Evolutionary conservation across 192 early-diverging fungal species (phyloP), one percentile per base, ranked within the genome.

Genomic region (Backusella parvicylindrica): DNA sequence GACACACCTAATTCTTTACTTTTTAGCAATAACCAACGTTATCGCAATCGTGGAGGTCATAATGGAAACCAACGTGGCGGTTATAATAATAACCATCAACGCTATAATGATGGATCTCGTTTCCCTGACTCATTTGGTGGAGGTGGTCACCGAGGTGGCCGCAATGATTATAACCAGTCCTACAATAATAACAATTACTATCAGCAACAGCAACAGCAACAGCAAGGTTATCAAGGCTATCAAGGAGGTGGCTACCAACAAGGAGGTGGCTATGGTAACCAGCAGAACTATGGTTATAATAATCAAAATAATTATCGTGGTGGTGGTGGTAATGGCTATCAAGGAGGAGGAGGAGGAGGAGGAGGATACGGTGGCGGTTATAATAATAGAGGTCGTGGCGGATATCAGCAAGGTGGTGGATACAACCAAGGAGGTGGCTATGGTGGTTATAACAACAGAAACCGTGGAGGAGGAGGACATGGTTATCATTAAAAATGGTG

Each of bases 271-370:
- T 28, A 73, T 38, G 71, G 71, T 23, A 18, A 53, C 16, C 33
- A 36, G 5, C 30, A 53, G 50, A 79, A 77, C 36, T 49, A 77
- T 49, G 74, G 75, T 2, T 64, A 70, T 63, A 53, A 81, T 69
- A 41, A 70, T 16, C 77, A 82, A 35, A 68, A 41, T n/a, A 38
- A 73, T 35, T 21, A 66, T 47, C 35, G 37, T 35, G 21, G 36
- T 3, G 23, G 41, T 8, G 40, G 71, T 13, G 77, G 73, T n/a
- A 64, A 70, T 7, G 79, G 75, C 70, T 41, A 84, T 23, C 73
- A 79, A 67, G 50, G 50, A 31, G 76, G 78, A 26, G 82, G 81
- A 26, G 68, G 77, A 7, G 75, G 79, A 30, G 73, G 81, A 30
- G 67, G 80, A 69, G 76, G 79, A 13, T 50, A 71, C 53, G 77